Percentiles rank a stretch among this genome's conserved stretches.
These are phyloP conservation scores for Chlorella ohadii DNA, from an alignment of 139 green algal species.

Conservation along the genomic window DNA sequence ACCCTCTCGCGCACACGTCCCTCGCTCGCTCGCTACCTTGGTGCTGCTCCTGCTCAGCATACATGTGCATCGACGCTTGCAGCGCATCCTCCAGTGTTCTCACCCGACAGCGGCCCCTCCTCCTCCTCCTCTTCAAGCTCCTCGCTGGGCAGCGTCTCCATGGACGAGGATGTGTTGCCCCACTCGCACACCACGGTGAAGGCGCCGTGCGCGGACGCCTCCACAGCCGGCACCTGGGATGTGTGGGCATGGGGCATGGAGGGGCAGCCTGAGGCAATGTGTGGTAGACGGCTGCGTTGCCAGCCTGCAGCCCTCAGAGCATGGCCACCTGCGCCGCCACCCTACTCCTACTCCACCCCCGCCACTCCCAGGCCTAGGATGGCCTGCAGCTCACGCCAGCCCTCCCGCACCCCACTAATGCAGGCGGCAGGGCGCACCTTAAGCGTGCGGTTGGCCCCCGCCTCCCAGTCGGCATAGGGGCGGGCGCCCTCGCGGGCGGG, in stretches of 20 bases:
- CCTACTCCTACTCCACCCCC: too few species aligned
- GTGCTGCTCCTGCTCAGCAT: too few species aligned
- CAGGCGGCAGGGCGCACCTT: not conserved
- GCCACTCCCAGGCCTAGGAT: too few species aligned
- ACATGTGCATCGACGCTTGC: too few species aligned
- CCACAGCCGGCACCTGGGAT: not conserved
- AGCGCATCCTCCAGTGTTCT: too few species aligned
- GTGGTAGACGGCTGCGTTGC: too few species aligned
- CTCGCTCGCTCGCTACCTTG: too few species aligned
- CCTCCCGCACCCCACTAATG: too few species aligned
- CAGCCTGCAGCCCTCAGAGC: too few species aligned
- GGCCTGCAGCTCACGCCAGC: too few species aligned
- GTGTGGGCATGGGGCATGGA: not conserved
- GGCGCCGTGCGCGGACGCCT: not conserved
- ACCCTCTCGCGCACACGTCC: too few species aligned
- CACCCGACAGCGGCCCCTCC: not conserved
- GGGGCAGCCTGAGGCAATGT: not conserved
- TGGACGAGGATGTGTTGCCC: not conserved
- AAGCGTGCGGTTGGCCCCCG: constrained; percentile 30
- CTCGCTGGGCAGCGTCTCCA: constrained; percentile 7
- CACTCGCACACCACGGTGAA: constrained; percentile 26
- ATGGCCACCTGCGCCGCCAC: too few species aligned
- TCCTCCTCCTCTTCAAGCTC: not conserved
- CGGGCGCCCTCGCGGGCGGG: not conserved
- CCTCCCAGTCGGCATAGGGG: constrained; percentile 29